Conservation (phyloP, 2,329 filamentous ascomycete genomes). For the Exophiala spinifera region DNA sequence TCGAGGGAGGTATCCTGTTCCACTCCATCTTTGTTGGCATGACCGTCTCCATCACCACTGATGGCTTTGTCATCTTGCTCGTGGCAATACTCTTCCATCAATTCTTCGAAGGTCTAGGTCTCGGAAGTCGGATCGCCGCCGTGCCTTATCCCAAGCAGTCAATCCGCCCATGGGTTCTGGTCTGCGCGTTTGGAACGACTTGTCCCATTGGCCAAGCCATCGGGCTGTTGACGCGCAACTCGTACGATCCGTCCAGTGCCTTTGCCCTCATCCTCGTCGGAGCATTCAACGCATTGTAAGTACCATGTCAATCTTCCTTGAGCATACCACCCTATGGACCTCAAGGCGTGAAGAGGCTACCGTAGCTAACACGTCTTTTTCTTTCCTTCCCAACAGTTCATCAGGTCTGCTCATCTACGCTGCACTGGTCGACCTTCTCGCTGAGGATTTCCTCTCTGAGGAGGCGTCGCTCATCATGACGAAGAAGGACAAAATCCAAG, state of each 20-base stretch:
- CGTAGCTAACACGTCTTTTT: background rate
- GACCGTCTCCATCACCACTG: constrained; percentile 75
- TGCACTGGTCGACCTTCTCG: constrained; percentile 61
- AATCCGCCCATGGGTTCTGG: constrained; percentile 59
- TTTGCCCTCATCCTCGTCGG: constrained; percentile 57
- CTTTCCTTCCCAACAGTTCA: constrained; percentile 43
- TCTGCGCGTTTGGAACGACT: constrained; percentile 62
- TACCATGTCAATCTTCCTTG: no score
- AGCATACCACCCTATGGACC: no score
- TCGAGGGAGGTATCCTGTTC: constrained; percentile 79
- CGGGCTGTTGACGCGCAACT: constrained; percentile 54
- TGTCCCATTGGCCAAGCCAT: constrained; percentile 53
- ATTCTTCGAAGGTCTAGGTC: constrained; percentile 81
- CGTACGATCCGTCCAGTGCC: constrained; percentile 52
- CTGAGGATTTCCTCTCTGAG: constrained; percentile 63
- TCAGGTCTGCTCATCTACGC: constrained; percentile 61
- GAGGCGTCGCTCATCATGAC: constrained; percentile 52
- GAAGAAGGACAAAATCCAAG: constrained; percentile 52
- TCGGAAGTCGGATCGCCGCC: constrained; percentile 80
- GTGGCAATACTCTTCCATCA: constrained; percentile 80
- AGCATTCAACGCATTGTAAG: constrained; percentile 63
- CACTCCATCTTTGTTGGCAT: constrained; percentile 83
- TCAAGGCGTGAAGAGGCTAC: no score
- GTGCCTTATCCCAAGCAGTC: constrained; percentile 52
- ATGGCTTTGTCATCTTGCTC: constrained; percentile 70